Evolutionary conservation across 805 yeast genomes (phyloP), one percentile per base, ranked within the genome.

Genomic region (Cyberlindnera meyerae): DNA sequence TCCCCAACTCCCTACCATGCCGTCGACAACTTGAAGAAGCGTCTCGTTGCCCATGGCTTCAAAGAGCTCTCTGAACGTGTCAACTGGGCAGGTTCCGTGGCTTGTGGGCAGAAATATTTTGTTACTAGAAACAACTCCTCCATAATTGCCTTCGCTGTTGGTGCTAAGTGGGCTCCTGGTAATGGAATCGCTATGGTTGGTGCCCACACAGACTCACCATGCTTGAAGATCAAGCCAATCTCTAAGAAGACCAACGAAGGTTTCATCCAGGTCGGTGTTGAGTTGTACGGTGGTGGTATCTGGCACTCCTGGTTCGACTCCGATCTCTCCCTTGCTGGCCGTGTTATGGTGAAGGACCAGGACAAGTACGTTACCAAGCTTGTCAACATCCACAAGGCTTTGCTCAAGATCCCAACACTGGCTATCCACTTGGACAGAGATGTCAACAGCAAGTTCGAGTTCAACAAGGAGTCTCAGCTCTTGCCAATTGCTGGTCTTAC

Each of bases 241-340:
- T 83, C 95, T 17, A 77, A 79, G 54, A 75, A 74, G 48, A 59
- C 65, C 9, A 64, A 69, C 13, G 89, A 84, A 50, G 95, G 95
- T 1, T 90, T 78, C 52, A 71, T 77, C 37, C 96, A 89, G 58
- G 77, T 93, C 14, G 97, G 96, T 26, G 95, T 93, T 8, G 97
- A 93, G 61, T 75, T 81, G 33, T 90, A 90, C 54, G 97, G 98
- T 39, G 97, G 97, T 24, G 93, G 96, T 34, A 79, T 89, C 37
- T 93, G 97, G 78, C 96, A 86, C 57, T 77, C 96, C 5, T 90
- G 97, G 97, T 90, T 93, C 55, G 98, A 90, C 60, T 77, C 97
- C 42, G 97, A 90, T 58, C 70, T 93, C 49, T 73, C 90, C 26
- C 66, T 88, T 42, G 97, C 97, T 8, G 98, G 98, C 12, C 71